Conservation (phyloP, 805 yeast genomes). For the Starmerella powellii region DNA sequence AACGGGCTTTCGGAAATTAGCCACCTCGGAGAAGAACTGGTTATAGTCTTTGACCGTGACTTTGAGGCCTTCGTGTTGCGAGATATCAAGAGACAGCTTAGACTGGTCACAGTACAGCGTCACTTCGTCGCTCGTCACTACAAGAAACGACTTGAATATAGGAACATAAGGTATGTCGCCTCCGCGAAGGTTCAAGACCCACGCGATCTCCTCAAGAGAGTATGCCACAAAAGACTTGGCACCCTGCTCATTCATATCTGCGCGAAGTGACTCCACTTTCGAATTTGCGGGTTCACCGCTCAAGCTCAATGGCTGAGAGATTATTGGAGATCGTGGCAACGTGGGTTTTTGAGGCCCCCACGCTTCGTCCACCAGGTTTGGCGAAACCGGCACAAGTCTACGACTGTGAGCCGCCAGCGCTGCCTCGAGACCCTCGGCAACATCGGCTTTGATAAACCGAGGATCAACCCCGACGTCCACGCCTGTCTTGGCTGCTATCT, state of each 20-base stretch:
- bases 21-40: constrained; percentile 5
- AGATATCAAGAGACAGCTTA: neutral
- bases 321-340: constrained; percentile 41
- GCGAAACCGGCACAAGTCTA: constrained; percentile 39
- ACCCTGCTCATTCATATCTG: constrained; percentile 23
- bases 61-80: constrained; percentile 18
- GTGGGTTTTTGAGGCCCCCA: constrained; percentile 61
- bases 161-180: constrained; percentile 77
- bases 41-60: constrained; percentile 3
- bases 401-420: constrained; percentile 28
- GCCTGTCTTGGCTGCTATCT: constrained; percentile 36
- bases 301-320: constrained; percentile 39
- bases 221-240: constrained; percentile 42
- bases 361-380: constrained; percentile 60
- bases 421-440: constrained; percentile 27
- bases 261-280: constrained; percentile 40
- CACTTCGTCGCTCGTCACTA: constrained; percentile 35
- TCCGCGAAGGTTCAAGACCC: constrained; percentile 79
- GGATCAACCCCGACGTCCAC: constrained; percentile 75
- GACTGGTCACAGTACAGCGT: constrained; percentile 40
- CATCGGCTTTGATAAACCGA: constrained; percentile 37
- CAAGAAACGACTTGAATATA: constrained; percentile 62
- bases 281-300: constrained; percentile 53
- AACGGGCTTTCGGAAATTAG: constrained; percentile 22
- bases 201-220: constrained; percentile 77